Evolutionary conservation across 805 yeast species (phyloP).

Genomic region (Nakazawaea ambrosiae): DNA sequence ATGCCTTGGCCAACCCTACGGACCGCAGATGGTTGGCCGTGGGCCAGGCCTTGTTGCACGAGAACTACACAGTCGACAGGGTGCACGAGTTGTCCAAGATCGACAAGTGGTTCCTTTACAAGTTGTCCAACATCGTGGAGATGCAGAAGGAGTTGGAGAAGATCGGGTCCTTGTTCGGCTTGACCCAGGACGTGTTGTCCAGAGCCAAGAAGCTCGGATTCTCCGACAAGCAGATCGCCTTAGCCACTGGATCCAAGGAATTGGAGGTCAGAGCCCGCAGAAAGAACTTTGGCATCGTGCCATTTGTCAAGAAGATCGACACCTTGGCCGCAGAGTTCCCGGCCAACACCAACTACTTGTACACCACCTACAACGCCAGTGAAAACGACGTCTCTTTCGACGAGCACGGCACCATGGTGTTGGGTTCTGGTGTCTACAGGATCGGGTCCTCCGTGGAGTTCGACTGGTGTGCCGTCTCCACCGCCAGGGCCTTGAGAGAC

Average conservation of each 20-base stretch:
- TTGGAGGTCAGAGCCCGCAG: conserved; percentile 77
- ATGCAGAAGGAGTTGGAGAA: conserved; percentile 77
- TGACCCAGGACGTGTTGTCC: conserved; percentile 62
- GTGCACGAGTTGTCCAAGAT: conserved; percentile 90
- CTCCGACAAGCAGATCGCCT: conserved; percentile 88
- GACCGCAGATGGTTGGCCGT: conserved; percentile 98
- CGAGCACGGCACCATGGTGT: conserved; percentile 88
- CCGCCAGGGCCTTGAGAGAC: conserved; percentile 89
- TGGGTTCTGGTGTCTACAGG: conserved; percentile 99
- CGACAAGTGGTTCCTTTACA: conserved; percentile 93
- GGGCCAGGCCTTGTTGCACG: conserved; percentile 92
- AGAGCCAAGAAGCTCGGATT: conserved; percentile 92
- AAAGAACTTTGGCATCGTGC: conserved; percentile 71
- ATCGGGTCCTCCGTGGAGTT: conserved; percentile 98
- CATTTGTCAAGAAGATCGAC: conserved; percentile 95
- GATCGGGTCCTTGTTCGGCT: conserved; percentile 46
- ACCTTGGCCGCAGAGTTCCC: conserved; percentile 99
- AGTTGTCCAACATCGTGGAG: conserved; percentile 86
- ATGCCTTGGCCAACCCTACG: conserved; percentile 75
- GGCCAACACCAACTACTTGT: conserved; percentile 90
- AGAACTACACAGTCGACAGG: conserved; percentile 82
- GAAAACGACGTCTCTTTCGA: conserved; percentile 76
- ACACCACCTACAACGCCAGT: conserved; percentile 93
- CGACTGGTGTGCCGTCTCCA: conserved; percentile 98
- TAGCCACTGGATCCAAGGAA: conserved; percentile 68